Evolutionary conservation across 805 yeast species (phyloP).

Genomic region (Yamadazyma paraphyllophila): DNA sequence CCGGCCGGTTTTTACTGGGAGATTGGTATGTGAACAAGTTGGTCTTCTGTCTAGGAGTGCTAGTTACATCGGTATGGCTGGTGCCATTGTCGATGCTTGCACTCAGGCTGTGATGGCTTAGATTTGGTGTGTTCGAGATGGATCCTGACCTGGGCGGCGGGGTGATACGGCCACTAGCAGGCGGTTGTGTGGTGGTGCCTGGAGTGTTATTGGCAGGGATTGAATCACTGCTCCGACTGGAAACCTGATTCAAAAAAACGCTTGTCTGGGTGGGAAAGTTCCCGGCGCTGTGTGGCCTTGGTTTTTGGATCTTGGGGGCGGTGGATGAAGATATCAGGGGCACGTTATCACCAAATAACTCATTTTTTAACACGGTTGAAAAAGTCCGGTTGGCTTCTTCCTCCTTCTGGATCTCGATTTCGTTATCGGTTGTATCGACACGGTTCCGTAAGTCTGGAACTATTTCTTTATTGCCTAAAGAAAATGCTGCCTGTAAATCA

Average conservation of each 20-base stretch:
- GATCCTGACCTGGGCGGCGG: slow-evolving; percentile 18
- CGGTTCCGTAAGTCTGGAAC: slow-evolving; percentile 31
- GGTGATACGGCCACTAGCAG: slow-evolving; percentile 17
- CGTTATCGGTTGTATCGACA: slow-evolving; percentile 43
- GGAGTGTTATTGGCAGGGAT: slow-evolving; percentile 6
- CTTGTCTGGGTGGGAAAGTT: slow-evolving; percentile 9
- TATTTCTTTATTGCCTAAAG: slow-evolving; percentile 48
- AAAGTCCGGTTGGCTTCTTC: slow-evolving; percentile 87
- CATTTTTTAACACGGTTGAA: slow-evolving; percentile 81
- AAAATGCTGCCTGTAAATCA: slow-evolving; percentile 83
- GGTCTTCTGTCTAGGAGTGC: slow-evolving; percentile 44
- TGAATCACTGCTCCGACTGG: slow-evolving; percentile 13
- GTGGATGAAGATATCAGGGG: slow-evolving; percentile 46
- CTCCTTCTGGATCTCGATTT: slow-evolving; percentile 64
- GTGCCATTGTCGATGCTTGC: slow-evolving; percentile 2
- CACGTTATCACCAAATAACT: slow-evolving; percentile 84
- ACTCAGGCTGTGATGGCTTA: slow-evolving; percentile 6
- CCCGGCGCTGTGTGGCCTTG: slow-evolving; percentile 23
- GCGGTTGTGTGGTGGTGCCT: too few species aligned
- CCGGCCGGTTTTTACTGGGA: slow-evolving; percentile 61
- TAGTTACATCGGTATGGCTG: slow-evolving; percentile 20
- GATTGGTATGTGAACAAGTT: slow-evolving; percentile 75
- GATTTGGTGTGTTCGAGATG: background rate
- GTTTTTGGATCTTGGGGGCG: slow-evolving; percentile 1
- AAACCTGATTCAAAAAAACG: slow-evolving; percentile 8